Evolutionary conservation across 805 yeast genomes (phyloP), one percentile per base, ranked within the genome.

Genomic region (Candida ficus): DNA sequence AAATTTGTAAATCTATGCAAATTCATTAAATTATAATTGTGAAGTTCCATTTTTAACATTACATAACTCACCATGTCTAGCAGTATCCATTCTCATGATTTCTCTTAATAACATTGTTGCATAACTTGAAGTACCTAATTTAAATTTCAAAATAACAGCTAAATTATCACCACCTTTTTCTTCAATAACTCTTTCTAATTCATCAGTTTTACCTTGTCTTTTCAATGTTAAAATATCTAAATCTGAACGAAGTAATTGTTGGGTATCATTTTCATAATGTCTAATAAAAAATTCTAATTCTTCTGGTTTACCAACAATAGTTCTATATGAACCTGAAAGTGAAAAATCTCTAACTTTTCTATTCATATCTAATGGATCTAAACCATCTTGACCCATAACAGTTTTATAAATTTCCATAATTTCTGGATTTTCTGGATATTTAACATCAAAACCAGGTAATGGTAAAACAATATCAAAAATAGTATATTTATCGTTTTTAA

Each of bases 21-120:
- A n/a, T n/a, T n/a, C n/a, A n/a, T n/a, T n/a, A n/a, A n/a, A n/a
- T n/a, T n/a, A n/a, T n/a, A n/a, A 20, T 19, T n/a, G 9, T 23
- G 21, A 10, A 17, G 26, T 29, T 6, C 13, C 12, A 11, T 52
- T 45, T 43, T 54, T 62, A 8, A 69, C 72, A 46, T 66, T 66
- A 45, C 73, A 68, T 62, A 66, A 61, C 32, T 70, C 75, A 45
- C 74, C 72, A 46, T 71, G 67, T 52, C 75, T 70, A 21, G 80
- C 70, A 3, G 90, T 82, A 49, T 83, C 91, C 25, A 77, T 73
- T 58, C 80, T 83, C 85, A 90, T 79, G 37, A 87, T 76, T 60
- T 93, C 98, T 57, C 99, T 76, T 37, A 93, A 64, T 1, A 96
- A 95, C 99, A 93, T 95, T 0, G 99, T 93, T 2, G 99, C 99